These are phyloP conservation scores for Sonneratia alba DNA, from an alignment of 345 rosid genomes.

Conservation along the genomic window DNA sequence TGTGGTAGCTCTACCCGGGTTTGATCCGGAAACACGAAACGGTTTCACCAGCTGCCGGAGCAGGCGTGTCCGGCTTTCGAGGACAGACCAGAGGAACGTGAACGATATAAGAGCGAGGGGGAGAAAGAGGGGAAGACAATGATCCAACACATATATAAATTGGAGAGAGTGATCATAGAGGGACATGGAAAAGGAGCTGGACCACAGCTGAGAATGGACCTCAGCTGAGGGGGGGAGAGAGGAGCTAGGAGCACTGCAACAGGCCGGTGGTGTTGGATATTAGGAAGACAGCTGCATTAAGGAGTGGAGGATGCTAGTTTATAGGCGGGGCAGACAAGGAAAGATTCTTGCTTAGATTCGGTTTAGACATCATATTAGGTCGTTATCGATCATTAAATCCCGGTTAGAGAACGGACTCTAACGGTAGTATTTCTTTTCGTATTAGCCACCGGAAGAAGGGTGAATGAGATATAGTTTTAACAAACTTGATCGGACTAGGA, in stretches of 20 bases:
- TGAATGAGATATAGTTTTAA: no score
- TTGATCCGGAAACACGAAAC: not conserved
- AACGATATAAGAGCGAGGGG: not conserved
- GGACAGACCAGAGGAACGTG: not conserved
- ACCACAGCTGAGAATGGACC: not conserved
- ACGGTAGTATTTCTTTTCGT: no score
- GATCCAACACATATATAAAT: constrained; percentile 1
- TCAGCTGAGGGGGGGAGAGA: no score
- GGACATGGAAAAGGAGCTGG: not conserved
- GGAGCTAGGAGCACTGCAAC: no score
- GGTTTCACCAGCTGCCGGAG: not conserved
- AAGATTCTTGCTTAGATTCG: not conserved
- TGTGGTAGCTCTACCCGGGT: no score
- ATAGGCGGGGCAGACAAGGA: not conserved
- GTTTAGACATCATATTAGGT: not conserved
- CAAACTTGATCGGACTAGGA: no score
- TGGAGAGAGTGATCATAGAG: constrained; percentile 1
- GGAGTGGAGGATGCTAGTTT: constrained; percentile 18
- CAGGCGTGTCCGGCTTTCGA: not conserved
- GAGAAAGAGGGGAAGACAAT: not conserved
- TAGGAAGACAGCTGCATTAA: constrained; percentile 67
- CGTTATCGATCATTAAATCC: not conserved
- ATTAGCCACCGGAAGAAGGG: no score
- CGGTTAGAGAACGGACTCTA: no score
- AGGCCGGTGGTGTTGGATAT: constrained; percentile 37